These are phyloP conservation scores for Streptanthus diversifolius DNA, from an alignment of 345 rosid species.

Conservation along the genomic window DNA sequence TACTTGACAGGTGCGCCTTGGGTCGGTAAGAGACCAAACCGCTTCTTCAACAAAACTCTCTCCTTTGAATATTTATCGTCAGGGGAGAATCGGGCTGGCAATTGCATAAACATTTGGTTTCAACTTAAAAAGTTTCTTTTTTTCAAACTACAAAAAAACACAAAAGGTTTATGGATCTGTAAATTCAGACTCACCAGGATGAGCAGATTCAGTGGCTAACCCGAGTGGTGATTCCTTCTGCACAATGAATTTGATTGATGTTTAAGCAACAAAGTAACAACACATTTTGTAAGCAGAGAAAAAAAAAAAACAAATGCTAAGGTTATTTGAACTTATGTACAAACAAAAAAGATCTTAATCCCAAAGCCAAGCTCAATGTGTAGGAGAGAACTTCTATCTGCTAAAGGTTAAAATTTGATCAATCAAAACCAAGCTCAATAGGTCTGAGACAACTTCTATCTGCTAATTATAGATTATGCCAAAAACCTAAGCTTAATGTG, in stretches of 20 bases:
- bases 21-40: constrained; percentile 75
- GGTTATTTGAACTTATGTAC: background rate
- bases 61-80: constrained; percentile 81
- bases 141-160: background rate
- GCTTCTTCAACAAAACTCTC: constrained; percentile 73
- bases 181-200: constrained; percentile 58
- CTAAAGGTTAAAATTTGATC: background rate
- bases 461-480: background rate
- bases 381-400: background rate
- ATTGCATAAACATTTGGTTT: background rate
- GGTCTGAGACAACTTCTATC: background rate
- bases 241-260: constrained; percentile 5
- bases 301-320: background rate
- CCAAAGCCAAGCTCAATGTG: background rate
- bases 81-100: constrained; percentile 86
- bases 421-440: background rate
- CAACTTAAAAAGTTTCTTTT: background rate
- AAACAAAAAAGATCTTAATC: background rate
- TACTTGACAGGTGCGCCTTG: constrained; percentile 66
- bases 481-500: background rate
- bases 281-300: background rate
- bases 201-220: constrained; percentile 73
- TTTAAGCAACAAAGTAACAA: background rate
- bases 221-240: constrained; percentile 84
- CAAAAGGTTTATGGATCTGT: background rate